Evolutionary conservation across 1,284 basidiomycete species (phyloP).

Genomic region (Tilletiopsis washingtonensis): DNA sequence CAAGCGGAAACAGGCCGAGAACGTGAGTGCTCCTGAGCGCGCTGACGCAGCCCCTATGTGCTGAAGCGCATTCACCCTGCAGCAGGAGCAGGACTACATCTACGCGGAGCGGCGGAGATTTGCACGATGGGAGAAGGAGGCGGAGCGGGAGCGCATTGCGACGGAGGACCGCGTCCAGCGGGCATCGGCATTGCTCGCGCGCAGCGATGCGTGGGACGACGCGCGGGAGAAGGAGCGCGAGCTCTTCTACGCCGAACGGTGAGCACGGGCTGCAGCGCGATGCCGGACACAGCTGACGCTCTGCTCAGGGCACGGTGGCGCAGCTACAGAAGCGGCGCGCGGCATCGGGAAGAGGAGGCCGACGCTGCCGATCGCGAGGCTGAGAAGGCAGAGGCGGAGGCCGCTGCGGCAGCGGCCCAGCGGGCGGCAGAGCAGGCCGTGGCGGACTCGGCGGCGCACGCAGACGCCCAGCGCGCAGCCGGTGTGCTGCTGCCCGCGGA

Average conservation of each 20-base stretch:
- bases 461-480: conserved; percentile 27
- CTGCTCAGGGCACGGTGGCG: conserved; percentile 29
- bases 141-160: conserved; percentile 12
- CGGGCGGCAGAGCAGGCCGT: conserved; percentile 37
- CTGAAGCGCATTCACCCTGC: neutral
- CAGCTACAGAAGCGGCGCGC: conserved; percentile 14
- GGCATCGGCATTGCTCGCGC: conserved; percentile 5
- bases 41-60: too few species aligned
- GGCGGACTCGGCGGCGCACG: conserved; percentile 31
- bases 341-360: conserved; percentile 23
- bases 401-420: conserved; percentile 29
- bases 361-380: conserved; percentile 22
- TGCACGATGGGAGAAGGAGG: conserved; percentile 25
- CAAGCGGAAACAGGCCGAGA: conserved; percentile 1
- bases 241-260: conserved; percentile 26
- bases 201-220: conserved; percentile 22
- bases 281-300: neutral
- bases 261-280: neutral
- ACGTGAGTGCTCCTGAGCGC: too few species aligned
- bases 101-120: conserved; percentile 9
- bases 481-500: conserved; percentile 30
- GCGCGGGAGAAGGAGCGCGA: conserved; percentile 13
- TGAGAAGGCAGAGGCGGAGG: conserved; percentile 17
- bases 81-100: neutral
- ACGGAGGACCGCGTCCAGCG: conserved; percentile 15